Evolutionary conservation across 1,139 yeast species (phyloP).

Genomic region (Nematodospora anomalae): DNA sequence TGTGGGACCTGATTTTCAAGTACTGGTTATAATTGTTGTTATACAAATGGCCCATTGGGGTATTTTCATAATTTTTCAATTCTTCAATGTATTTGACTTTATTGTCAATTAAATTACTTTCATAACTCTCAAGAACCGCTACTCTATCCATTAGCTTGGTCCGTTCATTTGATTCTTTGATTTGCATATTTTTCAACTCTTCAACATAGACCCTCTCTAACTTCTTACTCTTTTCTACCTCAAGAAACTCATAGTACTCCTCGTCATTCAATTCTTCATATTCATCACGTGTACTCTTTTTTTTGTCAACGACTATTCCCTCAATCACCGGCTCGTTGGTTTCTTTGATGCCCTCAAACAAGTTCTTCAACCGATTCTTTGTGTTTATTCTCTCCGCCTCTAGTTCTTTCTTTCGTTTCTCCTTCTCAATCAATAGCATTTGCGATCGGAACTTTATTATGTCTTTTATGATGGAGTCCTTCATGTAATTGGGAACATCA

Average conservation of each 20-base stretch:
- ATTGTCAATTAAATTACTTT: slow-evolving; percentile 34
- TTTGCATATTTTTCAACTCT: slow-evolving; percentile 17
- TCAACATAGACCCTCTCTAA: slow-evolving; percentile 23
- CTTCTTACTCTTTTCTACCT: slow-evolving; percentile 17
- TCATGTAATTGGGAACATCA: slow-evolving; percentile 61
- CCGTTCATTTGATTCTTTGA: slow-evolving; percentile 22
- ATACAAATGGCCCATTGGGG: slow-evolving; percentile 21
- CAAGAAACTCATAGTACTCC: slow-evolving; percentile 30
- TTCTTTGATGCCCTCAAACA: slow-evolving; percentile 49
- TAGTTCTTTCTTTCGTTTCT: slow-evolving; percentile 52
- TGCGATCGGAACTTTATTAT: slow-evolving; percentile 63
- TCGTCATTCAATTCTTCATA: slow-evolving; percentile 32
- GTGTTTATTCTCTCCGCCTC: slow-evolving; percentile 54
- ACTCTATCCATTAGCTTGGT: slow-evolving; percentile 20
- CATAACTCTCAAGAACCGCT: slow-evolving; percentile 27
- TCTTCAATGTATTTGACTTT: slow-evolving; percentile 39
- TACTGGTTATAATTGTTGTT: slow-evolving; percentile 40
- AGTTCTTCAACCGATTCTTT: slow-evolving; percentile 47
- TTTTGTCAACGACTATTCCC: slow-evolving; percentile 7
- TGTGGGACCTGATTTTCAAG: slow-evolving; percentile 32
- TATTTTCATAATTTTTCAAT: slow-evolving; percentile 19
- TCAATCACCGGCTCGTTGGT: slow-evolving; percentile 18
- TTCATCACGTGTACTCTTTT: slow-evolving; percentile 18
- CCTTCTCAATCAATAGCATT: slow-evolving; percentile 58
- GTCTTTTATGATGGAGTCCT: slow-evolving; percentile 58